Percentiles rank a stretch among this genome's conserved stretches.
phyloP scores from a whole-genome alignment of 2,329 filamentous ascomycete genomes.

The Ophiostoma piceae region DNA sequence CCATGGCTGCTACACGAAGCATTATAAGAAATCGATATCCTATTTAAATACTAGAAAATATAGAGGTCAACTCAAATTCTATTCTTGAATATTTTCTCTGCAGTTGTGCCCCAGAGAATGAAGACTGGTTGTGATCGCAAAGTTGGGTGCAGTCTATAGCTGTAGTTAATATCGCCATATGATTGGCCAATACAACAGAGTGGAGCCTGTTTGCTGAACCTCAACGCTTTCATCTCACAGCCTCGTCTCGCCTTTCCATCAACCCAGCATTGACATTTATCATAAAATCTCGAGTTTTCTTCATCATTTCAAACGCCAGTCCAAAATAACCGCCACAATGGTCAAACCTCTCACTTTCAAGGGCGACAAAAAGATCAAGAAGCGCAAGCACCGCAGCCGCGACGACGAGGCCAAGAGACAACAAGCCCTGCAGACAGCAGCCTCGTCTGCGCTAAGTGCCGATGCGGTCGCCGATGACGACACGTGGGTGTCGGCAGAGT shows the following conservation, averaged over 20 bases:
- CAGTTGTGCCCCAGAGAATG: background rate
- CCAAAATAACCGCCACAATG: conserved; percentile 45
- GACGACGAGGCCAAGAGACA: conserved; percentile 48
- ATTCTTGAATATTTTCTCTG: background rate
- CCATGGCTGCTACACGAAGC: background rate
- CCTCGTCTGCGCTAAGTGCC: conserved; percentile 1
- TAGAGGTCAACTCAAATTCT: background rate
- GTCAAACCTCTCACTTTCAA: conserved; percentile 92
- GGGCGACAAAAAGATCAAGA: conserved; percentile 92
- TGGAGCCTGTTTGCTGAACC: background rate
- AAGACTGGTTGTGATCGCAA: background rate
- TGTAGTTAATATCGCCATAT: background rate
- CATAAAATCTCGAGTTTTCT: background rate
- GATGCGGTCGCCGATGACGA: conserved; percentile 58
- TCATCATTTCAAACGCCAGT: background rate
- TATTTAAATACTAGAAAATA: too few relatives aligned
- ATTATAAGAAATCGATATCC: background rate
- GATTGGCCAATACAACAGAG: background rate
- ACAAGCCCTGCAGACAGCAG: conserved; percentile 33
- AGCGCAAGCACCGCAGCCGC: conserved; percentile 68
- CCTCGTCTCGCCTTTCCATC: background rate
- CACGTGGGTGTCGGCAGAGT: conserved; percentile 85
- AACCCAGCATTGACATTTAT: background rate
- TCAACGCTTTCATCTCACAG: background rate
- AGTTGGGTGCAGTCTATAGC: background rate